These are phyloP conservation scores for Trichoderma sp. DNA, from an alignment of 2,329 filamentous ascomycete species.

Conservation along the genomic window DNA sequence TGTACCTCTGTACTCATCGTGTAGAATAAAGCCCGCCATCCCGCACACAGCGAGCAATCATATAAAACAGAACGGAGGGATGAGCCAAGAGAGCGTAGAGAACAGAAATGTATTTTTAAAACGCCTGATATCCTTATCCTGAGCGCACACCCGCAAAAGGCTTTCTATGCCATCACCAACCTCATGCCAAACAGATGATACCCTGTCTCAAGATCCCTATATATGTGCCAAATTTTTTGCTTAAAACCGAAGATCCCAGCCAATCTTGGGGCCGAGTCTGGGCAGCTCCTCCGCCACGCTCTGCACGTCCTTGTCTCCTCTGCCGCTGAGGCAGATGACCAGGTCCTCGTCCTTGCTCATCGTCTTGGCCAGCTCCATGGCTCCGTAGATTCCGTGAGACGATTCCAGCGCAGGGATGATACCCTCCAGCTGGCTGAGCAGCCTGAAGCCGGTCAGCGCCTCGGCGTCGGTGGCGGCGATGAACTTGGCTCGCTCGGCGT, in stretches of 20 bases:
- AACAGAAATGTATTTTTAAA: background rate
- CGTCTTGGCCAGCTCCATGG: conserved; percentile 86
- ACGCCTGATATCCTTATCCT: conserved; percentile 22
- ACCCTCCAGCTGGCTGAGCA: conserved; percentile 85
- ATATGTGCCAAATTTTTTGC: background rate
- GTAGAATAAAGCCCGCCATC: conserved; percentile 26
- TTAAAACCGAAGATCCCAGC: conserved; percentile 67
- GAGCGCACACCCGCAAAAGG: background rate
- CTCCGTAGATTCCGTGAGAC: conserved; percentile 88
- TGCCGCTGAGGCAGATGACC: conserved; percentile 89
- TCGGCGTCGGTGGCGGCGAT: conserved; percentile 89
- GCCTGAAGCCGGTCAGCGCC: conserved; percentile 82
- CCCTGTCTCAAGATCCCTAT: background rate
- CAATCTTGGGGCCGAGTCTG: conserved; percentile 84
- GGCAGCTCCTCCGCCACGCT: conserved; percentile 95
- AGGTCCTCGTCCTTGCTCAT: conserved; percentile 88
- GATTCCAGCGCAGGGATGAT: conserved; percentile 97
- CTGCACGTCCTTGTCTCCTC: conserved; percentile 98
- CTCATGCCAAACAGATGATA: background rate
- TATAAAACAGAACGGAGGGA: background rate
- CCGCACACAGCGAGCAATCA: background rate
- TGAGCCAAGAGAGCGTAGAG: too few relatives aligned
- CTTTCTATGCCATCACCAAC: background rate
- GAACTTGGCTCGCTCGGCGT: conserved; percentile 81
- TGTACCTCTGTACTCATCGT: conserved; percentile 23